These are phyloP conservation scores for Orbilia oligospora DNA, from an alignment of 2,329 filamentous ascomycete species.

Conservation along the genomic window DNA sequence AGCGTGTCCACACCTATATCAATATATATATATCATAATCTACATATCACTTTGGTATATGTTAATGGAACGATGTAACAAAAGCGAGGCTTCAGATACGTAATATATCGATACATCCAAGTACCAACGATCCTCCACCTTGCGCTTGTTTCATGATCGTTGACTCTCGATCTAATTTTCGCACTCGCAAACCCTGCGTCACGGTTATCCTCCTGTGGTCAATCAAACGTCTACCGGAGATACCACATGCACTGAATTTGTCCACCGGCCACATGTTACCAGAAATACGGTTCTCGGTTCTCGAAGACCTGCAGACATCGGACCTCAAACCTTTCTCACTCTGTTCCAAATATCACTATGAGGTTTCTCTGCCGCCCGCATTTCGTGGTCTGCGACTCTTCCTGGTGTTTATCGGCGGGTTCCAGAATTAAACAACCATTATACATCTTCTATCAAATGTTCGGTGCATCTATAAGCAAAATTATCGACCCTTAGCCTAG, in stretches of 20 bases:
- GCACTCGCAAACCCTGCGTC: neutral
- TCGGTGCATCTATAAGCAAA: slow-evolving; percentile 3
- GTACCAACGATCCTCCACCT: too few relatives aligned
- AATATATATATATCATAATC: too few relatives aligned
- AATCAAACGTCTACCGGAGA: neutral
- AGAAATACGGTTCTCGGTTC: slow-evolving; percentile 30
- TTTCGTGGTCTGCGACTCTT: slow-evolving; percentile 19
- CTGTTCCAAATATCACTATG: neutral
- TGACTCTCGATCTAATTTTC: neutral
- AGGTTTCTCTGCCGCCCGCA: neutral
- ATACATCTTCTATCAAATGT: neutral
- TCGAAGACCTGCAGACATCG: neutral
- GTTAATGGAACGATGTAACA: too few relatives aligned
- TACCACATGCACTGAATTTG: neutral
- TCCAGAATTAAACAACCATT: too few relatives aligned
- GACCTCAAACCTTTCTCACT: slow-evolving; percentile 13
- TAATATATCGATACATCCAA: too few relatives aligned
- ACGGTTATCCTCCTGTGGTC: too few relatives aligned
- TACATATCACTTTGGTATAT: too few relatives aligned
- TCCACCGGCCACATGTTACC: too few relatives aligned
- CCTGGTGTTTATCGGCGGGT: neutral
- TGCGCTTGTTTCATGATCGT: too few relatives aligned
- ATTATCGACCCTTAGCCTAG: too few relatives aligned
- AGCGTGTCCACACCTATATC: too few relatives aligned
- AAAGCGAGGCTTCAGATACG: too few relatives aligned